phyloP scores from a whole-genome alignment of 371 early-diverging fungal species.

The Mucor lusitanicus region DNA sequence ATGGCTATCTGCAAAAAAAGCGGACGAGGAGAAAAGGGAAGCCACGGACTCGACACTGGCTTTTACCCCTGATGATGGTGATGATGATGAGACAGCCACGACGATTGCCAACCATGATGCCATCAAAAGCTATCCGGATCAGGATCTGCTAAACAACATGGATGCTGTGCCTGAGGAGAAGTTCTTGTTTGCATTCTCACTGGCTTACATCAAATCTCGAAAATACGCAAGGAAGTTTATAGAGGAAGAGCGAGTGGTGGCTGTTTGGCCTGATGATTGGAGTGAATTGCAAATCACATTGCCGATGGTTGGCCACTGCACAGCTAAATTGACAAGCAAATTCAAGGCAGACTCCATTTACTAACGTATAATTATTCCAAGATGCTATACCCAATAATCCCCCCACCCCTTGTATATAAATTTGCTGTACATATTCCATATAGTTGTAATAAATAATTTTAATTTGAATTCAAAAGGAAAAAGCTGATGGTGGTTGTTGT shows the following conservation, averaged over 20 bases:
- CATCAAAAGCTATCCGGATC: background rate
- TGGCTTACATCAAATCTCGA: conserved; percentile 7
- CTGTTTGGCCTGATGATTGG: conserved; percentile 21
- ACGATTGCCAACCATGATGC: background rate
- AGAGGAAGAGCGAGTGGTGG: conserved; percentile 18
- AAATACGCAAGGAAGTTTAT: conserved; percentile 8
- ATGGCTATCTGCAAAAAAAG: background rate
- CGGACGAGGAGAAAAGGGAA: background rate
- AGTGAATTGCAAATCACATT: conserved; percentile 4
- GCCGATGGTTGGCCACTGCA: background rate
- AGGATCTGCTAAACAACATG: background rate
- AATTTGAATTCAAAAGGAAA: background rate
- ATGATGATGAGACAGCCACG: background rate
- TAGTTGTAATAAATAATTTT: background rate
- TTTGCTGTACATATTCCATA: background rate
- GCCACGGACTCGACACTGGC: background rate
- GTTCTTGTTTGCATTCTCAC: conserved; percentile 15
- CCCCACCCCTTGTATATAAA: background rate
- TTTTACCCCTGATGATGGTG: background rate
- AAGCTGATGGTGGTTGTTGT: background rate
- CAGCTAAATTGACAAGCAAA: conserved; percentile 14
- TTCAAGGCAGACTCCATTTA: conserved; percentile 25
- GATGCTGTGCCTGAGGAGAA: background rate
- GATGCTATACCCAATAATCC: background rate
- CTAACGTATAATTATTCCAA: background rate